Evolutionary conservation across 2,329 filamentous ascomycete genomes (phyloP).

Genomic region (Arthrobotrys megalospora): DNA sequence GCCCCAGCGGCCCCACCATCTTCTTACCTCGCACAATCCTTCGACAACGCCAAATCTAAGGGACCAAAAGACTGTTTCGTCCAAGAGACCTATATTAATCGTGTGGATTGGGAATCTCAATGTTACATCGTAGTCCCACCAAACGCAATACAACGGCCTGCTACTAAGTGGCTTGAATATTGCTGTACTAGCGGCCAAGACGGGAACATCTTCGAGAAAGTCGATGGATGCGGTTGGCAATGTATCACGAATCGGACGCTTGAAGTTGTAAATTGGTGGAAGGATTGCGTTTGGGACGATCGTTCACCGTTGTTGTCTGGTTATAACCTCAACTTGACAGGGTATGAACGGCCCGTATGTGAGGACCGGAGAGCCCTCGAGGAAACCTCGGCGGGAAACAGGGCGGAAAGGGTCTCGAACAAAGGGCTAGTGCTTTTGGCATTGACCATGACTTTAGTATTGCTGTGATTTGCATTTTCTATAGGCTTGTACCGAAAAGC

Average conservation of each 20-base stretch:
- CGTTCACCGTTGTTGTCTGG: conserved; percentile 3
- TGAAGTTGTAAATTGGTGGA: conserved; percentile 1
- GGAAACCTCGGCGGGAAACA: not conserved
- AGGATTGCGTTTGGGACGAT: conserved; percentile 28
- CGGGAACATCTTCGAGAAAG: conserved; percentile 12
- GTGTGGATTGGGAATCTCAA: not conserved
- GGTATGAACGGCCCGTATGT: conserved; percentile 14
- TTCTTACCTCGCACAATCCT: not conserved
- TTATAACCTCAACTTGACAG: conserved; percentile 23
- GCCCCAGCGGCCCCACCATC: not conserved
- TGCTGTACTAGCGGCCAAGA: conserved; percentile 7
- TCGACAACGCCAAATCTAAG: not conserved
- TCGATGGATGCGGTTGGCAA: conserved; percentile 22
- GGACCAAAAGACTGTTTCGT: conserved; percentile 26
- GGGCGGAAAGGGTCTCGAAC: not conserved
- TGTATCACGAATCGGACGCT: conserved; percentile 24
- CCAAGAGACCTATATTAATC: conserved; percentile 15
- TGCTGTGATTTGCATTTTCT: not conserved
- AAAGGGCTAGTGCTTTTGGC: not conserved
- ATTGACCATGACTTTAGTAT: not conserved
- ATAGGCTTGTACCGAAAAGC: not conserved
- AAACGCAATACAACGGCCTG: conserved; percentile 7
- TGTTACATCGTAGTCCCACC: conserved; percentile 25
- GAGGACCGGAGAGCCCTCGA: not conserved
- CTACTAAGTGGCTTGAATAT: conserved; percentile 21